Conservation (phyloP, 345 rosid species). For the Crucihimalaya himalaica region DNA sequence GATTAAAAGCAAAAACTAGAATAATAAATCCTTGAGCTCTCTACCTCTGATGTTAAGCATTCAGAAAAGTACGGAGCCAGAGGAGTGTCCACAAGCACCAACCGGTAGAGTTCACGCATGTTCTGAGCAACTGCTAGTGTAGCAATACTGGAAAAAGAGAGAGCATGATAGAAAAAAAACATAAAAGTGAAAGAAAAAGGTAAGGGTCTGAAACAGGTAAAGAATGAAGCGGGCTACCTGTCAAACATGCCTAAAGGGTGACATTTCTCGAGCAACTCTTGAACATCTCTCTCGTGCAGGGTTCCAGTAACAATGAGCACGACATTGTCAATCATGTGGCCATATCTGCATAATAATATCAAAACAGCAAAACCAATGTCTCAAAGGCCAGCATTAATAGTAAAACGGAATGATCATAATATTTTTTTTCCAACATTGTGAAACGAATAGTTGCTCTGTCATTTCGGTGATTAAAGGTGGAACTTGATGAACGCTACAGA, state of each 20-base stretch:
- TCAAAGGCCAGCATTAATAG: neutral
- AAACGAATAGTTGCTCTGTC: neutral
- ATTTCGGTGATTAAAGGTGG: neutral
- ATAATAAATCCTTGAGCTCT: neutral
- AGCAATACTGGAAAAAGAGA: conserved; percentile 67
- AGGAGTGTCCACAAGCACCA: conserved; percentile 99
- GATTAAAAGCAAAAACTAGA: neutral
- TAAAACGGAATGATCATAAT: neutral
- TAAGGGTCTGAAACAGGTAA: neutral
- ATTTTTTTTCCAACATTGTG: neutral
- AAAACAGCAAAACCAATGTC: conserved; percentile 8
- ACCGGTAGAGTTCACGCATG: conserved; percentile 94
- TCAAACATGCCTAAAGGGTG: conserved; percentile 99
- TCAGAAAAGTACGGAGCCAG: conserved; percentile 98
- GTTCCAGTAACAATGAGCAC: conserved; percentile 99
- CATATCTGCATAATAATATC: conserved; percentile 57
- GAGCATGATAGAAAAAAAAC: conserved; percentile 12
- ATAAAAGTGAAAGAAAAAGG: neutral
- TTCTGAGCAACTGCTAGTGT: conserved; percentile 98
- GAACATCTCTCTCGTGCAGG: conserved; percentile 98
- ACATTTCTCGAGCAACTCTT: conserved; percentile 92
- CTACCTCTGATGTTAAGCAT: conserved; percentile 96
- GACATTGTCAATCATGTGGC: conserved; percentile 99
- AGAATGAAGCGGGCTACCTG: conserved; percentile 51
- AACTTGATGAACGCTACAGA: neutral